Conservation (phyloP, 176 grass and related monocot species). For the Pontederia crassipes region DNA sequence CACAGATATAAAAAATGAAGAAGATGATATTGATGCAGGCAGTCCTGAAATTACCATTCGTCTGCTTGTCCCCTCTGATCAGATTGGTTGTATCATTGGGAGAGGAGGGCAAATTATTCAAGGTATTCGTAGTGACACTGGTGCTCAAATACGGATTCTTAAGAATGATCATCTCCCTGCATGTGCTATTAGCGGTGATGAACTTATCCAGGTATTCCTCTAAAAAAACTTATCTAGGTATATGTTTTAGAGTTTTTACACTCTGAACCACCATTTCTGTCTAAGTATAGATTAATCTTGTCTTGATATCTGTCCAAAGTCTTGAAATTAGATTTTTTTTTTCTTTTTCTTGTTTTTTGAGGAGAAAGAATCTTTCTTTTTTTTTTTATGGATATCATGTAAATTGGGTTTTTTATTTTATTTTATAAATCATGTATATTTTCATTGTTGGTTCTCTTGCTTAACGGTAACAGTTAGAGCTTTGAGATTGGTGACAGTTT, state of each 20-base stretch:
- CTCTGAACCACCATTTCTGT: no score
- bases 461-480: no score
- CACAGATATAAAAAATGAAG: conserved; percentile 34
- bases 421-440: background rate
- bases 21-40: conserved; percentile 58
- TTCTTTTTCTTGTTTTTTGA: no score
- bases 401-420: background rate
- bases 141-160: conserved; percentile 80
- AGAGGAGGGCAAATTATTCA: conserved; percentile 92
- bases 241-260: background rate
- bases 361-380: no score
- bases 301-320: no score
- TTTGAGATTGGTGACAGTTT: no score
- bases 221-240: no score
- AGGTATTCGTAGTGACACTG: conserved; percentile 70
- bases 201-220: conserved; percentile 57
- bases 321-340: no score
- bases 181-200: conserved; percentile 80
- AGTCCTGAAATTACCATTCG: conserved; percentile 47
- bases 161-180: conserved; percentile 76
- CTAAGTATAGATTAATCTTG: background rate
- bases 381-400: no score
- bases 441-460: no score
- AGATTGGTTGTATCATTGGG: conserved; percentile 96
- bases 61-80: conserved; percentile 88